Evolutionary conservation across 2,329 filamentous ascomycete species (phyloP).

Genomic region (Calonectria pseudoturangicola): DNA sequence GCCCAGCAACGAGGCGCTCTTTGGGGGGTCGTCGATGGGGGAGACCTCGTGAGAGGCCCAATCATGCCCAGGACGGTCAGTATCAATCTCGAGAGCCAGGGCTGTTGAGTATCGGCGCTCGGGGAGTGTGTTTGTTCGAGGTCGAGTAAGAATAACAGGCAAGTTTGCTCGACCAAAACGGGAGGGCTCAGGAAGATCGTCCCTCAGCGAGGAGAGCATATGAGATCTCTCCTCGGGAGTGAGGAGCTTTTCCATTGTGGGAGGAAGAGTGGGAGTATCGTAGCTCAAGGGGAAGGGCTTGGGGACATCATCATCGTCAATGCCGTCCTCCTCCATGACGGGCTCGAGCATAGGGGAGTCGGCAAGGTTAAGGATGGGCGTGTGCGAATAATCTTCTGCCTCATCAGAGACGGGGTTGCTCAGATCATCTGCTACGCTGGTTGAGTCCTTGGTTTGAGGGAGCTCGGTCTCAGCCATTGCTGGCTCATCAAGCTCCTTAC

Average conservation of each 20-base stretch:
- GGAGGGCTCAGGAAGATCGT: conserved; percentile 41
- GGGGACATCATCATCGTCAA: conserved; percentile 37
- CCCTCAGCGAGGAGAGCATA: conserved; percentile 28
- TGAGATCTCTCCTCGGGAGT: conserved; percentile 41
- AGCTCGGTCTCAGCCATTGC: conserved; percentile 20
- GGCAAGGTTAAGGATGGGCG: conserved; percentile 28
- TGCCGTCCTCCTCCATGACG: conserved; percentile 47
- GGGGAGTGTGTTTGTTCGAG: conserved; percentile 49
- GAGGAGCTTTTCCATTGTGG: conserved; percentile 46
- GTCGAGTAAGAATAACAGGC: conserved; percentile 41
- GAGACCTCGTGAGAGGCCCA: conserved; percentile 43
- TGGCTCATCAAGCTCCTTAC: conserved; percentile 11
- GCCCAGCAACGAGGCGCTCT: conserved; percentile 45
- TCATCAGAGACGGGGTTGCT: conserved; percentile 35
- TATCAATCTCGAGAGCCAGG: conserved; percentile 51
- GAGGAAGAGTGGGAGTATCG: conserved; percentile 40
- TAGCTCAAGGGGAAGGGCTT: conserved; percentile 11
- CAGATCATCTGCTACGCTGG: conserved; percentile 25
- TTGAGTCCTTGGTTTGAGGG: neutral
- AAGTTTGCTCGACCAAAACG: conserved; percentile 44
- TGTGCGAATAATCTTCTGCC: conserved; percentile 14
- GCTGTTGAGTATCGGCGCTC: conserved; percentile 53
- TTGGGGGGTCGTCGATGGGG: conserved; percentile 47
- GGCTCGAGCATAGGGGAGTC: conserved; percentile 46
- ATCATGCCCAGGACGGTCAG: conserved; percentile 42